phyloP scores from a whole-genome alignment of 306 rosid genomes.

The Lotus japonicus region DNA sequence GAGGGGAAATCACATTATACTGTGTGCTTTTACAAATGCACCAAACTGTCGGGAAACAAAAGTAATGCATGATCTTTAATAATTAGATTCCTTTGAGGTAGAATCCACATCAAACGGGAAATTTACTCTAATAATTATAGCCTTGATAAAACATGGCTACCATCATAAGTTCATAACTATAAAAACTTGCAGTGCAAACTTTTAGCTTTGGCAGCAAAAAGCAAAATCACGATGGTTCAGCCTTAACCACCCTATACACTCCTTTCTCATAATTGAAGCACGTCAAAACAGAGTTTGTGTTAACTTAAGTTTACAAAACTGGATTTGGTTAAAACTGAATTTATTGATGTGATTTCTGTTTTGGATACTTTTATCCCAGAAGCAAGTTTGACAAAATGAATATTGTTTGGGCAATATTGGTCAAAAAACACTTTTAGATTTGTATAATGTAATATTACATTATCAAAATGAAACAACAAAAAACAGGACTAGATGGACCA shows the following conservation, averaged over 20 bases:
- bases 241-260: constrained; percentile 33
- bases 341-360: too few relatives aligned
- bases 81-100: constrained; percentile 15
- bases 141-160: constrained; percentile 7
- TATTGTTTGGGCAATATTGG: too few relatives aligned
- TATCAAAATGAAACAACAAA: too few relatives aligned
- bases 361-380: too few relatives aligned
- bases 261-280: background rate
- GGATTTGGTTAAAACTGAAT: too few relatives aligned
- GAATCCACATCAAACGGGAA: background rate
- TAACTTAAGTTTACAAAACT: too few relatives aligned
- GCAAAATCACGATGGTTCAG: constrained; percentile 37
- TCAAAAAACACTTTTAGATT: too few relatives aligned
- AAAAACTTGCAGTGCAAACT: constrained; percentile 31
- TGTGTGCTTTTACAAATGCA: background rate
- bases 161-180: background rate
- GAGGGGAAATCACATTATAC: background rate
- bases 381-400: too few relatives aligned
- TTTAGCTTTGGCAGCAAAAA: constrained; percentile 29
- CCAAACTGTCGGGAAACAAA: background rate
- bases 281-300: too few relatives aligned
- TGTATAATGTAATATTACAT: too few relatives aligned
- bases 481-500: constrained; percentile 50
- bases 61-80: background rate
- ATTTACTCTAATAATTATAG: constrained; percentile 8